These are phyloP conservation scores for Metschnikowia santaceciliae DNA, from an alignment of 805 yeast genomes.

Conservation along the genomic window DNA sequence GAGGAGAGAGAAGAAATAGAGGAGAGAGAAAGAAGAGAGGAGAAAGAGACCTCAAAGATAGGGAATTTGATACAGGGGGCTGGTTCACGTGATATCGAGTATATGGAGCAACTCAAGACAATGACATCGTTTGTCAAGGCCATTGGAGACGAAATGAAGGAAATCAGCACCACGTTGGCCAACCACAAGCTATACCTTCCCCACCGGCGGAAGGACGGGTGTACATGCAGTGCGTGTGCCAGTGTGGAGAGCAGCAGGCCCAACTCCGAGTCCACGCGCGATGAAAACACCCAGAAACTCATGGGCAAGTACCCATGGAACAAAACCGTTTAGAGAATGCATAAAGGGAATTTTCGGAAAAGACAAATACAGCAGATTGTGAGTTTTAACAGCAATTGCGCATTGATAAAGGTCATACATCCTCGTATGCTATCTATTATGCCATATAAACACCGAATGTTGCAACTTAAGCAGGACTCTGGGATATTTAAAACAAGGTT, in stretches of 20 bases:
- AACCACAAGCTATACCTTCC: not conserved
- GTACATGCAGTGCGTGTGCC: slow-evolving; percentile 3
- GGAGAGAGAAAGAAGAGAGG: not conserved
- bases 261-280: slow-evolving; percentile 11
- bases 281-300: slow-evolving; percentile 11
- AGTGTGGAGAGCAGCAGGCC: slow-evolving; percentile 9
- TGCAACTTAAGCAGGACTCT: no score
- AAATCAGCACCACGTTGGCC: slow-evolving; percentile 3
- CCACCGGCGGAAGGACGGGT: not conserved
- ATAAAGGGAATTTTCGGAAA: no score
- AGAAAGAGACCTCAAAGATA: not conserved
- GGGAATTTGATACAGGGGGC: not conserved
- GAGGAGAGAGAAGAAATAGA: not conserved
- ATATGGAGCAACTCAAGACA: not conserved
- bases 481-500: no score
- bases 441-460: no score
- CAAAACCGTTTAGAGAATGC: slow-evolving; percentile 7
- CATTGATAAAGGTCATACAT: no score
- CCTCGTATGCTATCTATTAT: no score
- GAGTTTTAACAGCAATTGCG: no score
- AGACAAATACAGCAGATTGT: no score
- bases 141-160: slow-evolving; percentile 5
- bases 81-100: not conserved
- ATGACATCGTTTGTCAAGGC: slow-evolving; percentile 1
- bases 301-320: slow-evolving; percentile 16